These are phyloP conservation scores for Brettanomyces sp. DNA, from an alignment of 805 yeast genomes.

Conservation along the genomic window DNA sequence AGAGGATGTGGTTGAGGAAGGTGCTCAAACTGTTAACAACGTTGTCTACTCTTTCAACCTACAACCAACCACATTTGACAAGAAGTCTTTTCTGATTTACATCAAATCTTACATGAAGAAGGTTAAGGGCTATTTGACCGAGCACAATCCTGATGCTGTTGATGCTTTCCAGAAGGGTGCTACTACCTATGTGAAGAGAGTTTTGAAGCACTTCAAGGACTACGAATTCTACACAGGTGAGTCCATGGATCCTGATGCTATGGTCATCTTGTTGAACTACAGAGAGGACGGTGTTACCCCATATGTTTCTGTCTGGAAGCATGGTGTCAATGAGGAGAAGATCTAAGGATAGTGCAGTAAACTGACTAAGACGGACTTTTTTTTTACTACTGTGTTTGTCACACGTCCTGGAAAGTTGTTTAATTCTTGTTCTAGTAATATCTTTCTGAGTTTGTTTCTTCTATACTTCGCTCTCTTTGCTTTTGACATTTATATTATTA, in stretches of 20 bases:
- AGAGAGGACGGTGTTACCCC: conserved; percentile 99
- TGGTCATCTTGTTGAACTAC: conserved; percentile 97
- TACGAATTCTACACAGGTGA: conserved; percentile 99
- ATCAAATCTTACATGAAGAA: conserved; percentile 98
- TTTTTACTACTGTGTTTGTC: not conserved
- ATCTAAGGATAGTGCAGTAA: conserved; percentile 43
- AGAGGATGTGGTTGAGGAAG: conserved; percentile 74
- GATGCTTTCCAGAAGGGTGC: conserved; percentile 97
- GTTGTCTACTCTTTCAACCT: conserved; percentile 98
- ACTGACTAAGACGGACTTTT: not conserved
- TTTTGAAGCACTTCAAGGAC: conserved; percentile 91
- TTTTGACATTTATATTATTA: not conserved
- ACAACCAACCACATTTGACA: conserved; percentile 92
- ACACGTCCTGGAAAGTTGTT: not conserved
- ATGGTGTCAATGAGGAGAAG: conserved; percentile 86
- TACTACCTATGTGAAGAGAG: conserved; percentile 89
- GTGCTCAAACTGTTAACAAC: conserved; percentile 90
- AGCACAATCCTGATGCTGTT: conserved; percentile 79
- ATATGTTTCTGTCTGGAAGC: conserved; percentile 97
- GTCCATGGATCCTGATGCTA: conserved; percentile 99
- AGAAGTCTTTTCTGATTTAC: conserved; percentile 94
- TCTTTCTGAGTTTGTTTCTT: not conserved
- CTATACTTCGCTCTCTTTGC: not conserved
- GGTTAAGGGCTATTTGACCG: conserved; percentile 85
- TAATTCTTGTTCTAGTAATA: not conserved